These are phyloP conservation scores for Coniferiporia weirii DNA, from an alignment of 1,284 basidiomycete genomes.

Conservation along the genomic window DNA sequence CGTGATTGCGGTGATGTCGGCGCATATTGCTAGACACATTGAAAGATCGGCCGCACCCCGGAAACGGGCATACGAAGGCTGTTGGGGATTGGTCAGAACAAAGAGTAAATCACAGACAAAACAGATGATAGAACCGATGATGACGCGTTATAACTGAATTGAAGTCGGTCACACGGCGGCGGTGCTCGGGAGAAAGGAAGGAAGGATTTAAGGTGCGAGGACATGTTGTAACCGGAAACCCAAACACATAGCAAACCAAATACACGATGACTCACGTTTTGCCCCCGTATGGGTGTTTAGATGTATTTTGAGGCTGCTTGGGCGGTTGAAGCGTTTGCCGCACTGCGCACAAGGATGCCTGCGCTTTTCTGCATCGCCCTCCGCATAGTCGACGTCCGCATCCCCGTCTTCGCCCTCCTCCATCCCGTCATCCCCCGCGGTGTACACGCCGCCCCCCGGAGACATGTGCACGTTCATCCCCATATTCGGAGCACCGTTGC, in stretches of 20 bases:
- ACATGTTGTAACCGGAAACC: neutral
- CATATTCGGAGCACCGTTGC: neutral
- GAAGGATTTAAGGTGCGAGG: neutral
- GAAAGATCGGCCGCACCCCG: slow-evolving; percentile 68
- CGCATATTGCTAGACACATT: slow-evolving; percentile 82
- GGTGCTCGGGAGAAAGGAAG: neutral
- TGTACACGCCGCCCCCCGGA: neutral
- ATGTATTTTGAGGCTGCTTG: slow-evolving; percentile 70
- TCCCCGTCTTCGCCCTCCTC: neutral
- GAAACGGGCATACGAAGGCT: slow-evolving; percentile 72
- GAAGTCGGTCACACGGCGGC: neutral
- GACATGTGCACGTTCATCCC: neutral
- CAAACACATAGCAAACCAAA: slow-evolving; percentile 8
- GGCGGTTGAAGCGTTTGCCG: slow-evolving; percentile 68
- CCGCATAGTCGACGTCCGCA: neutral
- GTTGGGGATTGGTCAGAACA: slow-evolving; percentile 1
- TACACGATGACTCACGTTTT: slow-evolving; percentile 48
- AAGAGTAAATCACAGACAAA: neutral
- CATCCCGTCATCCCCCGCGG: neutral
- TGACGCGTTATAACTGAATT: neutral
- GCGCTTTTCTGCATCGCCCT: slow-evolving; percentile 28
- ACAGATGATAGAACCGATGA: neutral
- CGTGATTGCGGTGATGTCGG: slow-evolving; percentile 67
- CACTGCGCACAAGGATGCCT: slow-evolving; percentile 63
- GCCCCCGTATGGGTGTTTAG: slow-evolving; percentile 77